phyloP scores from a whole-genome alignment of 176 grass and related monocot genomes.

The Oryza australiensis region DNA sequence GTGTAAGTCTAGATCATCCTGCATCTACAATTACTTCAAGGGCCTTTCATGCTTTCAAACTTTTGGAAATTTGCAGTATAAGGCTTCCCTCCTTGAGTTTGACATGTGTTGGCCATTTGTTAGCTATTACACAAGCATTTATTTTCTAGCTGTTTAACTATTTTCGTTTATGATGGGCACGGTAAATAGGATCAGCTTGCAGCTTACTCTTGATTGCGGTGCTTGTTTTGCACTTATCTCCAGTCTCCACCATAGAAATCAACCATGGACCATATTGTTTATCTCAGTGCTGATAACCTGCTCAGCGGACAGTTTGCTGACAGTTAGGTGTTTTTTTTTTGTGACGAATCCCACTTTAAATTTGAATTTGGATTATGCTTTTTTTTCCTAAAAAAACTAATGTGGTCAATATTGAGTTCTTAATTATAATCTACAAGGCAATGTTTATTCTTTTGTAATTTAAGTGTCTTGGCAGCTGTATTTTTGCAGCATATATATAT shows the following conservation, averaged over 20 bases:
- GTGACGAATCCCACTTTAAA: background rate
- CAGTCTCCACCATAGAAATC: background rate
- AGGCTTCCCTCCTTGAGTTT: background rate
- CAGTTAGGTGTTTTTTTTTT: background rate
- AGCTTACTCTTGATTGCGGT: background rate
- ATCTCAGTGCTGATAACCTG: slow-evolving; percentile 3
- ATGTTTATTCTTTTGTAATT: background rate
- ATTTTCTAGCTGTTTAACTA: slow-evolving; percentile 2
- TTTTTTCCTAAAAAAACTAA: background rate
- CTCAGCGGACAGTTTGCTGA: background rate
- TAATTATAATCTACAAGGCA: background rate
- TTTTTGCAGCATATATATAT: background rate
- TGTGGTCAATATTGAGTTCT: no score
- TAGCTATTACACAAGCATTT: background rate
- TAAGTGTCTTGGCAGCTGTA: background rate
- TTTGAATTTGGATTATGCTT: slow-evolving; percentile 10
- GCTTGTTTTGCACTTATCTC: background rate
- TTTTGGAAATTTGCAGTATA: background rate
- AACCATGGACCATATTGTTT: slow-evolving; percentile 14
- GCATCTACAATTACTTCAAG: background rate
- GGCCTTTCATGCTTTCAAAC: background rate
- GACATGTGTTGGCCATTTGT: slow-evolving; percentile 6
- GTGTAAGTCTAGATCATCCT: background rate
- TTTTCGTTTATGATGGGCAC: slow-evolving; percentile 6
- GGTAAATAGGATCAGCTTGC: background rate